phyloP scores from a whole-genome alignment of 208 protist genomes.

The Trypanosoma cruzi region DNA sequence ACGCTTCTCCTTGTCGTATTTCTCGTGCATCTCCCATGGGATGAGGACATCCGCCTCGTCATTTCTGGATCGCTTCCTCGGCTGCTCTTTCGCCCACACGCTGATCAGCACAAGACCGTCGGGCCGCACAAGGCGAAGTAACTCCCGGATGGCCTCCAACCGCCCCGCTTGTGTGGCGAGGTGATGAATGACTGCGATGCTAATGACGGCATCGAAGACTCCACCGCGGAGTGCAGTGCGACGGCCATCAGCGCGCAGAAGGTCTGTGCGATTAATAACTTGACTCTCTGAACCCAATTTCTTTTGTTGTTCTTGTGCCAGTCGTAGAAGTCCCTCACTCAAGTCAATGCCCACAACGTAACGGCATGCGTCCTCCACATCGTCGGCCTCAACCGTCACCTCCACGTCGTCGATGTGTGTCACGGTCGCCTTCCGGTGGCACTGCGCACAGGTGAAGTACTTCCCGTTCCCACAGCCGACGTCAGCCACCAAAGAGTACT shows the following conservation, averaged over 20 bases:
- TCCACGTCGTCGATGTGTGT: not conserved
- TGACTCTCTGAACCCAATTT: constrained; percentile 6
- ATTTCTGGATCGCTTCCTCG: constrained; percentile 37
- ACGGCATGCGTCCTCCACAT: constrained; percentile 30
- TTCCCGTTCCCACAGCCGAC: constrained; percentile 92
- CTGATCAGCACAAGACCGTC: constrained; percentile 75
- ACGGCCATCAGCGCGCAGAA: constrained; percentile 63
- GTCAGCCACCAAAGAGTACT: constrained; percentile 70
- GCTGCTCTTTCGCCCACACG: constrained; percentile 84
- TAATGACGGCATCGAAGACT: constrained; percentile 80
- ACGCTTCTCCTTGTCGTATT: constrained; percentile 42
- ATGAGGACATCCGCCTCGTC: constrained; percentile 67
- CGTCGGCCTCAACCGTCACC: not conserved
- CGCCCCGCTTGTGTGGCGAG: constrained; percentile 65
- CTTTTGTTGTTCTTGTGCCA: constrained; percentile 55
- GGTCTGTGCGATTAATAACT: constrained; percentile 53
- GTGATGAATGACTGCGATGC: constrained; percentile 93
- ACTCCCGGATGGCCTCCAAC: constrained; percentile 50
- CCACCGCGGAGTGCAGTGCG: constrained; percentile 61
- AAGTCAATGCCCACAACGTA: constrained; percentile 73
- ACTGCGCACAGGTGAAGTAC: constrained; percentile 62
- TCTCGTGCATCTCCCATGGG: constrained; percentile 62
- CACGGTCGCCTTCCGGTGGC: not conserved
- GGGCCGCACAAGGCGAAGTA: constrained; percentile 70
- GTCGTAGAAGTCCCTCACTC: constrained; percentile 58